Base-by-base conservation (phyloP, 2,329 filamentous ascomycete species). In the Periconia digitata region DNA sequence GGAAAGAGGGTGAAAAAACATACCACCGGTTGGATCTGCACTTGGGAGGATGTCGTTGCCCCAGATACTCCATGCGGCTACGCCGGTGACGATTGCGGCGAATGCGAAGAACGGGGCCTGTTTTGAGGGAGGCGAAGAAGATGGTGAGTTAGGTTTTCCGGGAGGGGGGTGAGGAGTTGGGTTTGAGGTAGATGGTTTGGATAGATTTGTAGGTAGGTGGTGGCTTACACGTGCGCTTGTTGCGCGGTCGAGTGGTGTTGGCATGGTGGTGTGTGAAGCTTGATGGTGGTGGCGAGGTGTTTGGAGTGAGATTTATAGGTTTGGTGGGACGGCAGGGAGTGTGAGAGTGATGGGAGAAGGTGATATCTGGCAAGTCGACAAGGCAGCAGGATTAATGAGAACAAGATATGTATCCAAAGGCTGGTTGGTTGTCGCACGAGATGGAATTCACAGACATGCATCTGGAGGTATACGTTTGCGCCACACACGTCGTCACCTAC, bases 11-110 rank as follows among this genome's bases (percentile, higher is more conserved):
- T 23, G 38, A 3, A 44, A n/a, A 37, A 21, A 58, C 61, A 76
- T 83, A 76, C 90, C 81, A 51, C 91, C 91, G 22, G 77, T 89
- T n/a, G 92, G 90, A 66, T 96, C 91, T 56, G 85, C 77, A 3
- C 81, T 72, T 1, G 92, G 92, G 63, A 96, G 95, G 63, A 96
- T 81, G 54, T 92, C 90, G 44, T 83, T 80, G 47, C 90, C 90
- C 85, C 88, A 95, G 60, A 96, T 92, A 16, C 83, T 82, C 86
- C 88, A 96, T 36, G 83, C 84, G 15, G 90, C 87, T 2, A 87
- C 90, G 2, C 88, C 90, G 6, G 89, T 88, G 13, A 96, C 82
- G 44, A 95, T 80, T 8, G 88, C 89, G 4, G 87, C 85, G 67
- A 96, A 96, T 16, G 65, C 69, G 39, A 73, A 68, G 52, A 73